Percentiles rank a stretch among this genome's conserved stretches.
phyloP scores from a whole-genome alignment of 2,329 filamentous ascomycete species.

The Leptographium radiaticola region DNA sequence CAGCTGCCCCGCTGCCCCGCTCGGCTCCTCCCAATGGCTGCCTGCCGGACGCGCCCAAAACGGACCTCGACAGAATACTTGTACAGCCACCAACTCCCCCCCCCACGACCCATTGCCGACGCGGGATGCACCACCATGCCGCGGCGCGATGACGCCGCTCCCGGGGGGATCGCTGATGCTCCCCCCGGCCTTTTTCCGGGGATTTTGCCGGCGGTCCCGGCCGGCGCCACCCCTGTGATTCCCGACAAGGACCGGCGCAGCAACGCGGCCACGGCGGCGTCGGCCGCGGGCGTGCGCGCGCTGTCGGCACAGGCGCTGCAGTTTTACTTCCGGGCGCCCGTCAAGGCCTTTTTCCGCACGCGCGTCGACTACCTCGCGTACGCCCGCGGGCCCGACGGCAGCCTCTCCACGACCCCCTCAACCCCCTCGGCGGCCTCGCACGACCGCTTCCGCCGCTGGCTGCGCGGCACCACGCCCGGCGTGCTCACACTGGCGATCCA shows the following conservation, averaged over 20 bases:
- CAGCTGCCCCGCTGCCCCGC: background rate
- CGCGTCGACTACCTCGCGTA: slow-evolving; percentile 69
- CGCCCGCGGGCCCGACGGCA: slow-evolving; percentile 29
- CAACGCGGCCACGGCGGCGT: slow-evolving; percentile 57
- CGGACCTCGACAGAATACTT: no score
- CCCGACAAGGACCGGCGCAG: slow-evolving; percentile 35
- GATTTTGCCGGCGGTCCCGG: slow-evolving; percentile 32
- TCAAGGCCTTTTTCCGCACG: slow-evolving; percentile 85
- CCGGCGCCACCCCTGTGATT: slow-evolving; percentile 15
- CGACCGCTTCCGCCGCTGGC: slow-evolving; percentile 30
- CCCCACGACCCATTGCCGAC: background rate
- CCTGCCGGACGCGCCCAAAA: background rate
- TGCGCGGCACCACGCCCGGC: slow-evolving; percentile 55
- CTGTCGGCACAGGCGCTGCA: slow-evolving; percentile 71
- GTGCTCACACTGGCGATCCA: slow-evolving; percentile 54
- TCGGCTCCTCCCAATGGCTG: background rate
- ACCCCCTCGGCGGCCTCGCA: slow-evolving; percentile 16
- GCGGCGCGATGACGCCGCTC: slow-evolving; percentile 7
- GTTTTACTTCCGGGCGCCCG: slow-evolving; percentile 84
- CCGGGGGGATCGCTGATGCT: background rate
- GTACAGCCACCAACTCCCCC: background rate
- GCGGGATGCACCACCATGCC: slow-evolving; percentile 9
- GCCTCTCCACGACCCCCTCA: slow-evolving; percentile 10
- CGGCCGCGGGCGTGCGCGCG: slow-evolving; percentile 72
- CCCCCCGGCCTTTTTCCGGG: slow-evolving; percentile 14